Percentiles rank a stretch among this genome's conserved stretches.
Evolutionary conservation across 2,329 filamentous ascomycete species (phyloP).

Genomic region (Paracorniculantispora psalliotae): DNA sequence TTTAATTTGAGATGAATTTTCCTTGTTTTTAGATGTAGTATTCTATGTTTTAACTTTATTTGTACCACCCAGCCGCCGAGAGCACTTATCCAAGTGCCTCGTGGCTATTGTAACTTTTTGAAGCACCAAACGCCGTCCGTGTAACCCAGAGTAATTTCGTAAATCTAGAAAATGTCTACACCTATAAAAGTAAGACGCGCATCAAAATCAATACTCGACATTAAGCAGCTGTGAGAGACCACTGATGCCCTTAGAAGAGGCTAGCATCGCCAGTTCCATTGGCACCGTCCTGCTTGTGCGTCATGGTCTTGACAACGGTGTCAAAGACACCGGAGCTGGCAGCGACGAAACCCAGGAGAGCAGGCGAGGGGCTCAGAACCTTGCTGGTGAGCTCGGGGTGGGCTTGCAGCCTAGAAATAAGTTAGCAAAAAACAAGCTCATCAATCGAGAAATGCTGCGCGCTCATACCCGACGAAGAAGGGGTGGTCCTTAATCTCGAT

Average conservation of each 20-base stretch:
- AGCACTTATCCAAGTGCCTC: not conserved
- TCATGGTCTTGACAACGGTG: constrained; percentile 21
- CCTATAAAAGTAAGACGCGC: not conserved
- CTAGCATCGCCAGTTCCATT: constrained; percentile 11
- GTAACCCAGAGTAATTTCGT: not conserved
- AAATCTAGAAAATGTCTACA: not conserved
- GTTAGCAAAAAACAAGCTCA: not conserved
- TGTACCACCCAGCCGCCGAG: not conserved
- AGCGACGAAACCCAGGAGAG: constrained; percentile 51
- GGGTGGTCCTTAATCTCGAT: constrained; percentile 79
- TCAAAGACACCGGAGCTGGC: constrained; percentile 63
- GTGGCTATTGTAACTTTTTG: not conserved
- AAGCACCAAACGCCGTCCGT: not conserved
- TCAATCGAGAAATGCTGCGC: not conserved
- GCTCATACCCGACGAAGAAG: constrained; percentile 58
- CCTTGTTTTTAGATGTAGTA: not conserved
- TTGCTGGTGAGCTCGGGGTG: constrained; percentile 81
- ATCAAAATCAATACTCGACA: not conserved
- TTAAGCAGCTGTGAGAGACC: not conserved
- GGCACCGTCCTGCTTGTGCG: constrained; percentile 10
- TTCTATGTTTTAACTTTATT: not conserved
- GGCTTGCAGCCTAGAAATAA: constrained; percentile 62
- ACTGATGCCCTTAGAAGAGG: not conserved
- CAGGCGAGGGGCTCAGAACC: constrained; percentile 67
- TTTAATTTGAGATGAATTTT: constrained; percentile 1